These are phyloP conservation scores for Citrus inodora DNA, from an alignment of 345 rosid genomes.

Conservation along the genomic window DNA sequence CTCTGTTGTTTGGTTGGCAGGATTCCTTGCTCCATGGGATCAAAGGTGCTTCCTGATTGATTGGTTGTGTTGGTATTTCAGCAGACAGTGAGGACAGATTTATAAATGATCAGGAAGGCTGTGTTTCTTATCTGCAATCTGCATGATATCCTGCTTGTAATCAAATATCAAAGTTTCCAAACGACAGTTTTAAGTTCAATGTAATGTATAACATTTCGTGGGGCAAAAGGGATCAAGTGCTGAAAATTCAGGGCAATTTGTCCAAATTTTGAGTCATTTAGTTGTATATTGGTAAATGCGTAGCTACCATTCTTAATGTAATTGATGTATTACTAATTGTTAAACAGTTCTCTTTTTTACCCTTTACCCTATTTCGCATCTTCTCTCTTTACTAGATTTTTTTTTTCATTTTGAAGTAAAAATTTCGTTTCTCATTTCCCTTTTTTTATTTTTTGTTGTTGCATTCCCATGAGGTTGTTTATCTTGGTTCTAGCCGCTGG, in stretches of 20 bases:
- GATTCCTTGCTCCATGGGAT: slow-evolving; percentile 5
- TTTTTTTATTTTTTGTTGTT: too few species aligned
- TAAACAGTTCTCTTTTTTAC: too few species aligned
- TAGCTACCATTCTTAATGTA: neutral
- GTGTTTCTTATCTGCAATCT: neutral
- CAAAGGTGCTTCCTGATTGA: neutral
- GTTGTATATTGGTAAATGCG: neutral
- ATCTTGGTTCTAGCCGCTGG: too few species aligned
- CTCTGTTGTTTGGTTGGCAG: slow-evolving; percentile 11
- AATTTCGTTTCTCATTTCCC: too few species aligned
- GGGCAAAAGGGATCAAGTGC: neutral
- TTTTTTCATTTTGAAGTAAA: neutral
- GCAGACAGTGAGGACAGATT: neutral
- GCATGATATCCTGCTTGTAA: neutral
- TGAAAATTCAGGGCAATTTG: neutral
- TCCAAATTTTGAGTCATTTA: neutral
- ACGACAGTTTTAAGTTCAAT: slow-evolving; percentile 2
- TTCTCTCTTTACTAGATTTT: neutral
- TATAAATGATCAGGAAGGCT: neutral
- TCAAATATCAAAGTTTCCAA: neutral
- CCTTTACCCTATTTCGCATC: neutral
- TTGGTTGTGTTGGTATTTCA: neutral
- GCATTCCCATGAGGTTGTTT: too few species aligned
- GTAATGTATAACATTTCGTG: slow-evolving; percentile 16
- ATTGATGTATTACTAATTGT: neutral